phyloP scores from a whole-genome alignment of 73 alveolate species.

The Effrenium voratum region DNA sequence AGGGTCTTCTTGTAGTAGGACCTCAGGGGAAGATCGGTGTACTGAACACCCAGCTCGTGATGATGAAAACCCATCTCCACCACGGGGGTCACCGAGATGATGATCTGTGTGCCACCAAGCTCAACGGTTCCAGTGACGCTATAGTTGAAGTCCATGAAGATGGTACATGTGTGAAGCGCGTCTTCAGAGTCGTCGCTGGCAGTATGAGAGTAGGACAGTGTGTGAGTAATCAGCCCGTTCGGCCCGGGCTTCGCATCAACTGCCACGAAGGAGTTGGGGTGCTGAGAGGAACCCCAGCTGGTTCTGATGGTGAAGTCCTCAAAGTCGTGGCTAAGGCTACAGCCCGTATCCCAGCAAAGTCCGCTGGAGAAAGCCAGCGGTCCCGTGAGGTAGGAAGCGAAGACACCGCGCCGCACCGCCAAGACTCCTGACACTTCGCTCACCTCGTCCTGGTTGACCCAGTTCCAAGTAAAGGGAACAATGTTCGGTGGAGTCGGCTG shows the following conservation, averaged over 20 bases:
- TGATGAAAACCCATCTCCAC: not conserved
- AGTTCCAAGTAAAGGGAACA: not conserved
- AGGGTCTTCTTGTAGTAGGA: not conserved
- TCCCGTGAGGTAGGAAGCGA: not conserved
- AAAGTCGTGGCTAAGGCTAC: not conserved
- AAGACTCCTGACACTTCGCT: constrained; percentile 5
- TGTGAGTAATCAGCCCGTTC: not conserved
- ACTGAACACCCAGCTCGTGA: not conserved
- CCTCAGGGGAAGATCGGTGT: not conserved
- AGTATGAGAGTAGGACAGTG: not conserved
- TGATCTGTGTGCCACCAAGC: not conserved
- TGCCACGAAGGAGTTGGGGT: not conserved
- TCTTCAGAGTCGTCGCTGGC: not conserved
- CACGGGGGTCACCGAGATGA: not conserved
- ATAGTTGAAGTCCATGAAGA: not conserved
- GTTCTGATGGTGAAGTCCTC: not conserved
- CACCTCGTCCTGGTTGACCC: not conserved
- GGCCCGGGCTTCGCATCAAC: not conserved
- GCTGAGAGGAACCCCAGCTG: not conserved
- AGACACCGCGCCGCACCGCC: not conserved
- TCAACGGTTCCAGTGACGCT: not conserved
- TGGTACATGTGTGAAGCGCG: not conserved
- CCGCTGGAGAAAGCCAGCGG: not conserved
- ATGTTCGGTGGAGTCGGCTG: not conserved
- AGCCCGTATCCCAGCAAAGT: not conserved